Evolutionary conservation across 441 rosid species (phyloP).

Genomic region (Erysimum cheiri): DNA sequence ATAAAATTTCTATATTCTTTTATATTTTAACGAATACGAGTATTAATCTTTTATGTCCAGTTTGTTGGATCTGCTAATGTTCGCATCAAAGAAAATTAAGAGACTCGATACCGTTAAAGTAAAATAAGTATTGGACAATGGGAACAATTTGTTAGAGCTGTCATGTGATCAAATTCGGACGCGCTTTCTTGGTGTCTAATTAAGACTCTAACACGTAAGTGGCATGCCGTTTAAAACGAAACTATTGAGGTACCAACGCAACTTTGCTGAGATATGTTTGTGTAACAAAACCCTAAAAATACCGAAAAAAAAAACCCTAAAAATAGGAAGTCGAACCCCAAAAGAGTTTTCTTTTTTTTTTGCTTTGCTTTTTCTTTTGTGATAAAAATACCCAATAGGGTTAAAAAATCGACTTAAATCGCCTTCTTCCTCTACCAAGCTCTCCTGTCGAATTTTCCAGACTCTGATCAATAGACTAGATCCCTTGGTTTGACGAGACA

Average conservation of each 20-base stretch:
- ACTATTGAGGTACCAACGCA: conserved; percentile 21
- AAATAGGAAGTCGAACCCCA: conserved; percentile 20
- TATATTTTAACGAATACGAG: neutral
- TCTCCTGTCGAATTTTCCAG: conserved; percentile 8
- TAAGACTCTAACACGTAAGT: conserved; percentile 31
- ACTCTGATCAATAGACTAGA: conserved; percentile 3
- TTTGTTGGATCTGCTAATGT: neutral
- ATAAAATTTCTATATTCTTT: no score
- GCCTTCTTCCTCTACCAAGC: conserved; percentile 31
- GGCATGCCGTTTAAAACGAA: conserved; percentile 39
- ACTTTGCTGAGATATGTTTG: conserved; percentile 16
- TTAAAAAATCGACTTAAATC: conserved; percentile 12
- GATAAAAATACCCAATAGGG: neutral
- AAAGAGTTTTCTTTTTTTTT: neutral
- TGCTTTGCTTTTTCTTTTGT: neutral
- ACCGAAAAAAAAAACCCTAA: conserved; percentile 35
- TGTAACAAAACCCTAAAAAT: conserved; percentile 34
- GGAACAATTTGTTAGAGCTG: conserved; percentile 1
- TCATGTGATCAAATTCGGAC: conserved; percentile 4
- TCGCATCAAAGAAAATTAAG: conserved; percentile 1
- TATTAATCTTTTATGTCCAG: neutral
- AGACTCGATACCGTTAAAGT: neutral
- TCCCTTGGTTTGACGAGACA: conserved; percentile 4
- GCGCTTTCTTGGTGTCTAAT: neutral
- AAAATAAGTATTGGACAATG: conserved; percentile 4